Conservation (phyloP, 1,284 basidiomycete species). For the Omphalotus olearius region DNA sequence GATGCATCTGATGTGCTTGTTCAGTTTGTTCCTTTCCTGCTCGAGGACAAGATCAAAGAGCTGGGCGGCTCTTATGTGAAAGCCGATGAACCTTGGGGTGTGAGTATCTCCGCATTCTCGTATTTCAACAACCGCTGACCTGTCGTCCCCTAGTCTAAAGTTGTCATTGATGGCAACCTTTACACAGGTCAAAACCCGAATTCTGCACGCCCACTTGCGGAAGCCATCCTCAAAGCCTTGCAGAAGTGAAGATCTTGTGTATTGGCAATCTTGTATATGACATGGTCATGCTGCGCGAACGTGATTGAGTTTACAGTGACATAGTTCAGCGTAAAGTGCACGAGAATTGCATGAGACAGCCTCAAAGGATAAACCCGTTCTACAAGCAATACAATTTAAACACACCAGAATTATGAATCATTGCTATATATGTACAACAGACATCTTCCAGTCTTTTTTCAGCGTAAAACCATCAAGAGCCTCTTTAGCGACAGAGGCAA, state of each 20-base stretch:
- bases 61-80: conserved; percentile 68
- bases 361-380: too few species aligned
- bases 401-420: too few species aligned
- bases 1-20: neutral
- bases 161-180: conserved; percentile 39
- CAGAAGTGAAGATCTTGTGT: conserved; percentile 5
- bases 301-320: too few species aligned
- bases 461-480: conserved; percentile 77
- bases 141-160: conserved; percentile 27
- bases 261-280: too few species aligned
- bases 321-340: too few species aligned
- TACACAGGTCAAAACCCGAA: conserved; percentile 74
- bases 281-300: too few species aligned
- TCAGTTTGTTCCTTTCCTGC: conserved; percentile 60
- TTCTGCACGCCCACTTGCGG: conserved; percentile 47
- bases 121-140: neutral
- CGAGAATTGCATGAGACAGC: too few species aligned
- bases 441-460: conserved; percentile 80
- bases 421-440: conserved; percentile 60
- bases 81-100: conserved; percentile 51
- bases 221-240: conserved; percentile 36
- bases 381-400: too few species aligned
- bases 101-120: conserved; percentile 26
- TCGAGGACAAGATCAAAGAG: conserved; percentile 57
- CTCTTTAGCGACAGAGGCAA: conserved; percentile 73